Evolutionary conservation across 208 protist species (phyloP), one percentile per base, ranked within the genome.

Genomic region (Tritrichomonas musculus): DNA sequence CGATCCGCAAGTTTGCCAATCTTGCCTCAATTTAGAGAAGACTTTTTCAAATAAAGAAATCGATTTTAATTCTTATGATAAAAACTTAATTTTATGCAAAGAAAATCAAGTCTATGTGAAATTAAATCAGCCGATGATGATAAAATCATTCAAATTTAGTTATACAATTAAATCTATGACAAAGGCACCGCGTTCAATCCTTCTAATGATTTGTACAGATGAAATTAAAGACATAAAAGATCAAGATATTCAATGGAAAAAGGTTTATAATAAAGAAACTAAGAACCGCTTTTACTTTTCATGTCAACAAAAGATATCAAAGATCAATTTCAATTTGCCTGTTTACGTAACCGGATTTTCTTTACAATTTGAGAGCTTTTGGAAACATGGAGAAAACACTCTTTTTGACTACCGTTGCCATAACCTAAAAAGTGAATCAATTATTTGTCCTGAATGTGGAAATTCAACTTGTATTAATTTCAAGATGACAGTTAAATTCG

Each of bases 361-460:
- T n/a, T n/a, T 69, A n/a, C 20, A 69, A 33, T 69, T 69, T 69
- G 64, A 33, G 5, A 25, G 30, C 11, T 69, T 69, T 69, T 69
- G 64, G 64, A 3, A 69, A 69, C 22, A 69, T 69, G 11, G 5
- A 60, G 17, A 60, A 60, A 5, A 22, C 5, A 60, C 5, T 60
- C 11, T 22, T 22, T 60, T 22, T 60, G 53, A 60, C 5, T 60
- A 22, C 17, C 5, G 17, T 5, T 60, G 53, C 17, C 53, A 60
- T 60, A 22, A 17, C 17, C 11, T 60, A 60, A 60, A 60, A 60
- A 60, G 53, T 60, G 95, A 97, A 36, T 96, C 94, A 4, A 97
- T 97, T 94, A 94, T 98, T 22, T 98, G 97, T 93, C 97, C 97
- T 94, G 96, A 98, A 93, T 98, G 97, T 94, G 97, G 97, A 49